Conservation (phyloP, 768 basidiomycete species). For the Suillus occidentalis region DNA sequence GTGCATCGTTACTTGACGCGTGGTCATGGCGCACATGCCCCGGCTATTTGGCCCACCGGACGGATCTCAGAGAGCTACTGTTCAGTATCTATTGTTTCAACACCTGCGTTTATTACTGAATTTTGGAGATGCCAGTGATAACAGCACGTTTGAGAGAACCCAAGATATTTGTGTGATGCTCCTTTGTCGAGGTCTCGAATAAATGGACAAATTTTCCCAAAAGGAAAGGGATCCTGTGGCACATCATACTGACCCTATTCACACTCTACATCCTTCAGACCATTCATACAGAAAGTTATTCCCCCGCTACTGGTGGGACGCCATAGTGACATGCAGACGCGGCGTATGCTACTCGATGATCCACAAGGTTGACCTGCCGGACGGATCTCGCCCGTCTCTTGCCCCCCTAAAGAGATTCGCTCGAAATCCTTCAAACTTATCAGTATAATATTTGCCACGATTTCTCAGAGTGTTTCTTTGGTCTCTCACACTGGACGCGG, state of each 20-base stretch:
- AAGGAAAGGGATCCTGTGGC: neutral
- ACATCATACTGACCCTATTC: neutral
- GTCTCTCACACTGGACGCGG: neutral
- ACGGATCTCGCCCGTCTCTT: neutral
- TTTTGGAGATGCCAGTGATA: neutral
- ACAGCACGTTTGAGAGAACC: neutral
- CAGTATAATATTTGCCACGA: neutral
- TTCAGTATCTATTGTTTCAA: neutral
- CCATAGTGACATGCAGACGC: neutral
- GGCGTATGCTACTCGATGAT: neutral
- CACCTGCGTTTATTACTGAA: neutral
- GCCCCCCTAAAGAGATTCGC: neutral
- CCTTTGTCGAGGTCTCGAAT: neutral
- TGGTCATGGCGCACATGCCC: neutral
- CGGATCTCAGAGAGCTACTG: neutral
- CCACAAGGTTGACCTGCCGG: neutral
- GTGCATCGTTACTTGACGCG: neutral
- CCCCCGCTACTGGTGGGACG: neutral
- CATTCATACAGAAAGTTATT: neutral
- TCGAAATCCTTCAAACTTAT: neutral
- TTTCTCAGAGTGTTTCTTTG: neutral
- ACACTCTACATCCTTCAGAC: neutral
- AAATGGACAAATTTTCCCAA: neutral
- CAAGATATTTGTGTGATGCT: neutral
- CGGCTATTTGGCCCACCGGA: neutral